phyloP scores from a whole-genome alignment of 345 rosid species.

The Adansonia digitata region DNA sequence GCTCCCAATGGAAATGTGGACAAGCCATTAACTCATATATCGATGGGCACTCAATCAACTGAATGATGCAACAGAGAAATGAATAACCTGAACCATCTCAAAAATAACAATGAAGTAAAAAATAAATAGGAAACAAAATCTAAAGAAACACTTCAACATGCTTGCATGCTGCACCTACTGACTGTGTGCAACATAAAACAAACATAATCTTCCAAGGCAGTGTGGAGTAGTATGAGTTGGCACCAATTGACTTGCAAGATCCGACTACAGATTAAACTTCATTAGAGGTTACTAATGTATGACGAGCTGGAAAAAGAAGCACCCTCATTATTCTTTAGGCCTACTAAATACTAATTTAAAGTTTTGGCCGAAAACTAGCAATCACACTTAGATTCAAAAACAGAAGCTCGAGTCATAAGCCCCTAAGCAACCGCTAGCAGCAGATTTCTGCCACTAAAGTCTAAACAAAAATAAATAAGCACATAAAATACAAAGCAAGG shows the following conservation, averaged over 20 bases:
- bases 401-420: not conserved
- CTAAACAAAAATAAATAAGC: not conserved
- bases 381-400: not conserved
- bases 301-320: not conserved
- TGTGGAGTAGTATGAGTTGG: not conserved
- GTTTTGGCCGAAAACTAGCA: not conserved
- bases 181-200: not conserved
- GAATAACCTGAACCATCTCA: conserved; percentile 5
- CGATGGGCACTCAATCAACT: conserved; percentile 91
- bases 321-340: not conserved
- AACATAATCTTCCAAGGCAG: not conserved
- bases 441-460: not conserved
- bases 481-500: not conserved
- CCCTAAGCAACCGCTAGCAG: not conserved
- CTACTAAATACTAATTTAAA: not conserved
- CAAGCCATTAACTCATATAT: conserved; percentile 80
- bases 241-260: not conserved
- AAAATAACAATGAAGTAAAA: not conserved
- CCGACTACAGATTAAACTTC: not conserved
- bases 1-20: conserved; percentile 63
- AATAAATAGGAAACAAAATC: not conserved
- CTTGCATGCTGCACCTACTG: not conserved
- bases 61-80: conserved; percentile 24
- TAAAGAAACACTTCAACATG: not conserved
- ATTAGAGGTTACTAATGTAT: not conserved